Evolutionary conservation across 768 basidiomycete genomes (phyloP).

Genomic region (Glaciozyma martinii): DNA sequence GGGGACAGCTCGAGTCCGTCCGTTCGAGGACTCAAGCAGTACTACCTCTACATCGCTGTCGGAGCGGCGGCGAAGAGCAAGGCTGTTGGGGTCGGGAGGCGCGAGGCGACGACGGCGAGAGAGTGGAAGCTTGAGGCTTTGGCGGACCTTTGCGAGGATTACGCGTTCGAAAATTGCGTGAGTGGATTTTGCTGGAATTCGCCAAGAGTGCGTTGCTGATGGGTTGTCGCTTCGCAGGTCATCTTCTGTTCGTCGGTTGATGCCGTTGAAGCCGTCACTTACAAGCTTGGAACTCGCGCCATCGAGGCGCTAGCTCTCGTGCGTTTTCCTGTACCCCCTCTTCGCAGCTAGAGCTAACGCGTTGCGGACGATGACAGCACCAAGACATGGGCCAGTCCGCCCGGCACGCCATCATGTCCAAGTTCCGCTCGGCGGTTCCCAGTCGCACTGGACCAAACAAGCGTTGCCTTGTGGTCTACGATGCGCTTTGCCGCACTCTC

Average conservation of each 20-base stretch:
- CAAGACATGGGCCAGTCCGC: constrained; percentile 83
- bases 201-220: not conserved
- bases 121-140: constrained; percentile 94
- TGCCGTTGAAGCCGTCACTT: constrained; percentile 39
- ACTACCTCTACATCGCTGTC: constrained; percentile 53
- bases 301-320: constrained; percentile 83
- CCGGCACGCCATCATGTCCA: constrained; percentile 70
- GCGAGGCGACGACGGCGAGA: constrained; percentile 68
- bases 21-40: constrained; percentile 76
- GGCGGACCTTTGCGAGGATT: constrained; percentile 78
- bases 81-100: constrained; percentile 14
- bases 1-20: constrained; percentile 38
- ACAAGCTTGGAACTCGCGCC: constrained; percentile 75
- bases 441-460: constrained; percentile 47
- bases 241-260: constrained; percentile 31
- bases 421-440: constrained; percentile 59
- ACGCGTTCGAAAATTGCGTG: constrained; percentile 45
- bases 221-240: constrained; percentile 4
- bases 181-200: not conserved
- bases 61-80: constrained; percentile 35
- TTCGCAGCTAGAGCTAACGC: constrained; percentile 16
- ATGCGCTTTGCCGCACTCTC: constrained; percentile 73
- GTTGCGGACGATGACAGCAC: constrained; percentile 53
- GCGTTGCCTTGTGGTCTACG: constrained; percentile 82
- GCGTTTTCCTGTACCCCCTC: constrained; percentile 39